Conservation (phyloP, 345 rosid species). For the Physaria fendleri region DNA sequence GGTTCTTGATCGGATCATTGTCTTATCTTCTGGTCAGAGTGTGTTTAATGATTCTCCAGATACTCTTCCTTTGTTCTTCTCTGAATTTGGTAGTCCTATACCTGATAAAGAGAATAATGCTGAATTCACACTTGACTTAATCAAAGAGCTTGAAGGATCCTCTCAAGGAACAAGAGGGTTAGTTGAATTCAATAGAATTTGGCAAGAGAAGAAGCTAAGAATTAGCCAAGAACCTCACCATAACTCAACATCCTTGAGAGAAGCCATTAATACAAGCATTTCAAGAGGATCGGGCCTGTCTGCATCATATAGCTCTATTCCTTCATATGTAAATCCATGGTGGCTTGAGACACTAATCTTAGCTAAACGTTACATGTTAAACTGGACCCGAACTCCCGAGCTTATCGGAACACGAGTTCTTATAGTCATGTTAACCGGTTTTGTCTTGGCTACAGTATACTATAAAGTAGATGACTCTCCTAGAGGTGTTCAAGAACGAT, state of each 20-base stretch:
- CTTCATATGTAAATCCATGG: constrained; percentile 24
- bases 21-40: constrained; percentile 46
- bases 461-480: constrained; percentile 40
- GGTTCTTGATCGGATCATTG: constrained; percentile 42
- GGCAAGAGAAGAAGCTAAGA: constrained; percentile 38
- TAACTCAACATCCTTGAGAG: constrained; percentile 18
- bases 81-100: constrained; percentile 60
- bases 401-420: constrained; percentile 23
- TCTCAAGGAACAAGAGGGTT: constrained; percentile 44
- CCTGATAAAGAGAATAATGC: constrained; percentile 71
- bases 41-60: constrained; percentile 53
- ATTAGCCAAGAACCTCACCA: constrained; percentile 6
- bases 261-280: constrained; percentile 26
- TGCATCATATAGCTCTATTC: constrained; percentile 16
- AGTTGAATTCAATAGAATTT: constrained; percentile 57
- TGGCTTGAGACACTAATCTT: constrained; percentile 20
- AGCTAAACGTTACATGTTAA: constrained; percentile 35
- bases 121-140: constrained; percentile 75
- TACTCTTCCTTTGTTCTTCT: constrained; percentile 46
- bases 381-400: constrained; percentile 30
- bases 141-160: constrained; percentile 46
- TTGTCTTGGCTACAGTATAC: constrained; percentile 55
- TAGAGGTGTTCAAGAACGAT: constrained; percentile 40
- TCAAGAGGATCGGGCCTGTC: constrained; percentile 25
- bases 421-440: constrained; percentile 37